A percentile compares a stretch with the other conserved stretches of the same genome.
These are phyloP conservation scores for Pythium vanterpoolii DNA, from an alignment of 352 stramenopile genomes.

Conservation along the genomic window DNA sequence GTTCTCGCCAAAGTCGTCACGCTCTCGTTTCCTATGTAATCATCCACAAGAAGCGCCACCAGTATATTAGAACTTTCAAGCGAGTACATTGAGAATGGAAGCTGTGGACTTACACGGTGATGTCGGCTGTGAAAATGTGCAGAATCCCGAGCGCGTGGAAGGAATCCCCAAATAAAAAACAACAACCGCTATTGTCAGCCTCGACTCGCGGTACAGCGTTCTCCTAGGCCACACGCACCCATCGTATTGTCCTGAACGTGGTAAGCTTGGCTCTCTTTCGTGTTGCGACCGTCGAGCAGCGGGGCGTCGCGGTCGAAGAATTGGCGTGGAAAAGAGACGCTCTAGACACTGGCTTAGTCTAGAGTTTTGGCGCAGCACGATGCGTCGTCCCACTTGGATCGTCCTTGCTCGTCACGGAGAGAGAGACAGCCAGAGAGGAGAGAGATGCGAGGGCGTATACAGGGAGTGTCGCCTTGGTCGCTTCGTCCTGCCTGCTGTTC, in stretches of 20 bases:
- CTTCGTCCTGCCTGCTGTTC: conserved; percentile 2
- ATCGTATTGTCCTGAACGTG: neutral
- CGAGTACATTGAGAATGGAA: neutral
- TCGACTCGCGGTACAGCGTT: neutral
- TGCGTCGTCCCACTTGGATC: neutral
- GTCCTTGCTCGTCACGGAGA: neutral
- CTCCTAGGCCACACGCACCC: neutral
- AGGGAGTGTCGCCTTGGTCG: too few species aligned
- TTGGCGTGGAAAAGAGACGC: neutral
- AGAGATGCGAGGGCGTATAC: neutral
- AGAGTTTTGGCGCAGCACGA: neutral
- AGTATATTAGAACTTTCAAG: neutral
- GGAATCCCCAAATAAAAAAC: neutral
- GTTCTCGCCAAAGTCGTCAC: conserved; percentile 28
- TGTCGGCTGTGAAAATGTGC: conserved; percentile 5
- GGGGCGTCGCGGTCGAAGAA: neutral
- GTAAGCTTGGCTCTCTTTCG: neutral
- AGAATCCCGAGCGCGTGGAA: neutral
- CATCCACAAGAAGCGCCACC: neutral
- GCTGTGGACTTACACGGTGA: conserved; percentile 6
- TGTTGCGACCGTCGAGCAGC: neutral
- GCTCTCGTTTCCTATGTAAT: conserved; percentile 45
- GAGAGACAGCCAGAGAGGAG: neutral
- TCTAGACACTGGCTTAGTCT: neutral
- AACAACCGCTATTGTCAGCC: neutral